Conservation (phyloP, 495 filamentous ascomycete genomes). For the Lichenothelia convexa region DNA sequence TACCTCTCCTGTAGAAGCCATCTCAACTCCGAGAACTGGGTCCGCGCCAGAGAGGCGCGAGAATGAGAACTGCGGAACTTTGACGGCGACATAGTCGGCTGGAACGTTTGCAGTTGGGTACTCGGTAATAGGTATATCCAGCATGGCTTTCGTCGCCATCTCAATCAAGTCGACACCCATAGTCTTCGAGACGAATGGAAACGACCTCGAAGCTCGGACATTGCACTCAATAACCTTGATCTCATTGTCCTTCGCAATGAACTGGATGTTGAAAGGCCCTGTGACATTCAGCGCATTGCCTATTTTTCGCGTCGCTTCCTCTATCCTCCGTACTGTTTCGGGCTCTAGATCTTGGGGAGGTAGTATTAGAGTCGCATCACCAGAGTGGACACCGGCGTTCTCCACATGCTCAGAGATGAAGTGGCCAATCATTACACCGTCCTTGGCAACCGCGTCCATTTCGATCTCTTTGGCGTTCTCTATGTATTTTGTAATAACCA, state of each 20-base stretch:
- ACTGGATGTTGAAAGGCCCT: conserved; percentile 96
- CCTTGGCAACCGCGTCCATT: conserved; percentile 82
- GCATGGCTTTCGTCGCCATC: conserved; percentile 97
- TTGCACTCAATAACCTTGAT: conserved; percentile 99
- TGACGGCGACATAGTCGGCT: conserved; percentile 78
- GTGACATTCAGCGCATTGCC: conserved; percentile 89
- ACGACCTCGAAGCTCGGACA: conserved; percentile 85
- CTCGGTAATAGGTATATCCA: conserved; percentile 58
- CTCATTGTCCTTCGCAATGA: conserved; percentile 98
- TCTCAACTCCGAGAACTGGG: conserved; percentile 92
- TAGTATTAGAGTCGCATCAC: conserved; percentile 82
- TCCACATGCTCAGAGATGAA: conserved; percentile 96
- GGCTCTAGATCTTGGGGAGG: conserved; percentile 85
- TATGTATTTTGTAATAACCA: conserved; percentile 99
- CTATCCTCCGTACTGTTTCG: conserved; percentile 78
- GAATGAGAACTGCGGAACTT: conserved; percentile 98
- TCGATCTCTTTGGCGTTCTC: conserved; percentile 96
- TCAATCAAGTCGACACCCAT: conserved; percentile 97
- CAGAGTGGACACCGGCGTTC: conserved; percentile 94
- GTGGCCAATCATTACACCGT: conserved; percentile 74
- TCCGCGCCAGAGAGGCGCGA: conserved; percentile 90
- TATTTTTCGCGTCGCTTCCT: conserved; percentile 90
- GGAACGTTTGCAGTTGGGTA: conserved; percentile 65
- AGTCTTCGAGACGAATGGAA: conserved; percentile 96
- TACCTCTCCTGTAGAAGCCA: conserved; percentile 97